Evolutionary conservation across 352 stramenopile genomes (phyloP).

Genomic region (Globisporangium radiosum): DNA sequence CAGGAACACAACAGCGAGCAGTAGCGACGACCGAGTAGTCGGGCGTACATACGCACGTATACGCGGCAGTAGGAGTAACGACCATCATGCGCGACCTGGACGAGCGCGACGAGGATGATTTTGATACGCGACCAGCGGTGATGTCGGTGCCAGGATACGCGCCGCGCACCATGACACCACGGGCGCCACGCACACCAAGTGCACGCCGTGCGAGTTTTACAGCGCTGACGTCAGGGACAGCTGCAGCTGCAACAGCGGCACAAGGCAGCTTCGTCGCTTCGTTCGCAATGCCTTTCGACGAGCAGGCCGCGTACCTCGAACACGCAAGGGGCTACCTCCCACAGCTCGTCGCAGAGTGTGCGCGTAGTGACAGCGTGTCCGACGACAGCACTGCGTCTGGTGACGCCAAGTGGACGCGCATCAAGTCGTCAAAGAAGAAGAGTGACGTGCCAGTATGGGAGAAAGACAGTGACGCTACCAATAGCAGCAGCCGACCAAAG

Average conservation of each 20-base stretch:
- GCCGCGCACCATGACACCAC: not conserved
- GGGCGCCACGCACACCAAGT: not conserved
- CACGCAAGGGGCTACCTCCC: slow-evolving; percentile 18
- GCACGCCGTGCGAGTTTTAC: slow-evolving; percentile 1
- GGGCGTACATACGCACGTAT: too few relatives aligned
- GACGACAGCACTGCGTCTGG: not conserved
- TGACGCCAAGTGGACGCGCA: slow-evolving; percentile 15
- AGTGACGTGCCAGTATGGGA: slow-evolving; percentile 38
- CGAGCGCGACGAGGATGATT: slow-evolving; percentile 6
- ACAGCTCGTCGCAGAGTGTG: slow-evolving; percentile 29
- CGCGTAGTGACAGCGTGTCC: slow-evolving; percentile 4
- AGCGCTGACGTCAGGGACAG: not conserved
- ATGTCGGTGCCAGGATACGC: too few relatives aligned
- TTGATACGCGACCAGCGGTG: not conserved
- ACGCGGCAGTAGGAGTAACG: not conserved
- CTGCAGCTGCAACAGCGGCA: not conserved
- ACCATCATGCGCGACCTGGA: slow-evolving; percentile 1
- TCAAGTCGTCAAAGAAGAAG: slow-evolving; percentile 29
- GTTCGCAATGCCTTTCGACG: slow-evolving; percentile 41
- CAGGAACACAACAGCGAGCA: not conserved
- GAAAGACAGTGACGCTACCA: slow-evolving; percentile 19
- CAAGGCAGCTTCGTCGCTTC: slow-evolving; percentile 44
- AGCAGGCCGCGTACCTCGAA: slow-evolving; percentile 26
- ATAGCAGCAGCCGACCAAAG: slow-evolving; percentile 12
- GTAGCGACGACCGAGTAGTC: not conserved